Base-by-base conservation (phyloP, 169 alveolate species). In the Plasmodium gallinaceum region DNA sequence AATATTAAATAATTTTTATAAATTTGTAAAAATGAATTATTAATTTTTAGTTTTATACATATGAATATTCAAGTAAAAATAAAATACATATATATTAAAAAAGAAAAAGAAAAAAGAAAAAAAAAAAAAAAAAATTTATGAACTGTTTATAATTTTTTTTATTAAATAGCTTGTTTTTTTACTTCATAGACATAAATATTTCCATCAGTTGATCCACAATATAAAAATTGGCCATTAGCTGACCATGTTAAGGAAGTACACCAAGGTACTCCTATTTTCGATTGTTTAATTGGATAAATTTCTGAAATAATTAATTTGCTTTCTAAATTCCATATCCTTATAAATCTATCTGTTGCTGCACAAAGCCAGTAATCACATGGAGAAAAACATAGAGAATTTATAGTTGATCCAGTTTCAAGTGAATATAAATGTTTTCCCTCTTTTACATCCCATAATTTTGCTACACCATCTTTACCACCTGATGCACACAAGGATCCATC, bases 391-490 rank as follows among this genome's bases (percentile, higher is more conserved):
- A 97, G 95, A 39, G 98, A 96, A 88, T 97, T 97, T 96, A 97
- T 97, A 76, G 98, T 96, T 92, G 96, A 95, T 74, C 96, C 97
- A 37, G 98, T 97, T 74, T 96, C 98, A 64, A 97, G 83, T 54
- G 98, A 95, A 95, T 97, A 97, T 88, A 97, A 93, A 94, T 97
- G 98, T 94, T 97, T 97, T 71, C 98, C 99, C 85, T 97, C 99
- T 91, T 96, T 96, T 64, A 97, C 98, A 86, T 97, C 99, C 99
- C 99, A 97, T 73, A 97, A 94, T 96, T 97, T 97, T 26, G 98
- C 98, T 46, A 96, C 97, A 61, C 99, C 99, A 88, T 97, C 99
- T 93, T 98, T 97, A n/a, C 99, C 99, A 6, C 99, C 99, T 18
- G 99, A 97, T 9, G 99, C 99, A 93, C 99, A 97, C 83, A 98